Percentiles rank a stretch among this genome's conserved stretches.
Conservation (phyloP, 2,329 filamentous ascomycete genomes). For the Penicillium janthinellum region DNA sequence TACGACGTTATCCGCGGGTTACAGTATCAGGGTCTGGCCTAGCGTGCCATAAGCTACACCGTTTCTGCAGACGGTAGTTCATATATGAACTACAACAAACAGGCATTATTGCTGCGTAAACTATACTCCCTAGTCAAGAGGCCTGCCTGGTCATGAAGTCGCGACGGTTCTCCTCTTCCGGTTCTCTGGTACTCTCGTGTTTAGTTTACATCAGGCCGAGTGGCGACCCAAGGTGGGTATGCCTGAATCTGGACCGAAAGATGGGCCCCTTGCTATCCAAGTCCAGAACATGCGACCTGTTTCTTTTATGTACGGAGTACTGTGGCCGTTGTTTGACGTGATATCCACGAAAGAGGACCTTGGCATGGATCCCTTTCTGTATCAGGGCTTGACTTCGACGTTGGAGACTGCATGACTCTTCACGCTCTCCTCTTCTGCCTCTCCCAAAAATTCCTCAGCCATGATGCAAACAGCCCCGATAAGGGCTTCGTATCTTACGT, state of each 20-base stretch:
- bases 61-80: too few relatives aligned
- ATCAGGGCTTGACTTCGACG: too few relatives aligned
- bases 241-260: slow-evolving; percentile 19
- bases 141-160: not conserved
- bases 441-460: slow-evolving; percentile 1
- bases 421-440: not conserved
- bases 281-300: not conserved
- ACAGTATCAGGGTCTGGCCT: too few relatives aligned
- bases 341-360: not conserved
- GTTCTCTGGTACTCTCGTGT: not conserved
- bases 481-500: slow-evolving; percentile 25
- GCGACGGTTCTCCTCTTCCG: not conserved
- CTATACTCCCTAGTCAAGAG: too few relatives aligned
- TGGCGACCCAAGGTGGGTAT: slow-evolving; percentile 25
- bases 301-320: not conserved
- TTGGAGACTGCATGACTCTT: too few relatives aligned
- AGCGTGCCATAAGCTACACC: too few relatives aligned
- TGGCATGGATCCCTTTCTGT: not conserved
- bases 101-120: too few relatives aligned
- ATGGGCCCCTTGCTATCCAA: slow-evolving; percentile 5
- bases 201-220: slow-evolving; percentile 20
- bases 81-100: too few relatives aligned
- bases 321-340: not conserved
- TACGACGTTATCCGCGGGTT: too few relatives aligned
- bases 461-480: slow-evolving; percentile 24